phyloP scores from a whole-genome alignment of 306 rosid species.

The Dalbergia cultrata region DNA sequence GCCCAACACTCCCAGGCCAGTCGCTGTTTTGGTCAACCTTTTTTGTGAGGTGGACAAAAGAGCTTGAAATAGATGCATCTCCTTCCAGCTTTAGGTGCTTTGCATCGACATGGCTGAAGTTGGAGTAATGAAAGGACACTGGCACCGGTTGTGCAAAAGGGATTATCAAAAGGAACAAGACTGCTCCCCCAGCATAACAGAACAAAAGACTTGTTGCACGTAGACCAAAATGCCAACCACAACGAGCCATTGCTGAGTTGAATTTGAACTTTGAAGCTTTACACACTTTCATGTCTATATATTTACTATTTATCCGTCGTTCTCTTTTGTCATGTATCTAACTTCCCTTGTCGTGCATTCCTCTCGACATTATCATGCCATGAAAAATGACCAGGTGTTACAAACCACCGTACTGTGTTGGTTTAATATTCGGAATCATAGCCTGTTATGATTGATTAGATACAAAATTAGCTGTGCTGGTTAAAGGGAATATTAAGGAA shows the following conservation, averaged over 20 bases:
- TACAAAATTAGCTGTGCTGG: no score
- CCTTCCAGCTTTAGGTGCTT: not conserved
- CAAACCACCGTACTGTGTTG: no score
- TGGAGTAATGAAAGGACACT: not conserved
- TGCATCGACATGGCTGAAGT: not conserved
- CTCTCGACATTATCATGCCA: no score
- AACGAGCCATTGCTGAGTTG: not conserved
- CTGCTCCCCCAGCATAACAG: not conserved
- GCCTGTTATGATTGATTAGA: no score
- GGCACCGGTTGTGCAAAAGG: not conserved
- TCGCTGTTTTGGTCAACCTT: rapidly evolving
- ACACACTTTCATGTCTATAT: not conserved
- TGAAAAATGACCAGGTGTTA: no score
- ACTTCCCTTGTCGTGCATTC: not conserved
- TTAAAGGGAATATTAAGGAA: no score
- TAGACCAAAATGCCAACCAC: not conserved
- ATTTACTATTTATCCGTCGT: not conserved
- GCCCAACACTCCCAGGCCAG: conserved; percentile 20
- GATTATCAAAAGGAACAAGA: not conserved
- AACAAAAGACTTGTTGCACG: not conserved
- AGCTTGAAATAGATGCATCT: not conserved
- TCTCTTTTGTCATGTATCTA: not conserved
- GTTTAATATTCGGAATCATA: no score
- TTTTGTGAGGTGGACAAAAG: conserved; percentile 18
- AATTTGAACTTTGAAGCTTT: not conserved